Percentiles rank a stretch among this genome's conserved stretches.
Evolutionary conservation across 495 filamentous ascomycete genomes (phyloP).

Genomic region (Tetracladium marchalianum): DNA sequence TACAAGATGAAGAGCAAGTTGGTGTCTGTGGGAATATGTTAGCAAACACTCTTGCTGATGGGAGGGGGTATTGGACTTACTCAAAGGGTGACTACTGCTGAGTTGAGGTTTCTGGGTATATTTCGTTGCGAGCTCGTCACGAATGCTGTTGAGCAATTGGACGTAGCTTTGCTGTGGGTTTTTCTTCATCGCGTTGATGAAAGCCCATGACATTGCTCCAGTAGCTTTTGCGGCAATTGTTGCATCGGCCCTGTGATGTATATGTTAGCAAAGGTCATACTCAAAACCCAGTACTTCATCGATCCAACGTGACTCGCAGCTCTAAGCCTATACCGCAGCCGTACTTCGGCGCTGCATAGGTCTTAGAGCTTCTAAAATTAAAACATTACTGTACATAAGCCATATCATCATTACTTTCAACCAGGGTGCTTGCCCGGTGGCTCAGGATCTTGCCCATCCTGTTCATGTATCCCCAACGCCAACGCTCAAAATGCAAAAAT

Average conservation of each 20-base stretch:
- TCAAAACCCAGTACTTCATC: background rate
- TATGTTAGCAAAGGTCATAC: constrained; percentile 1
- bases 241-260: constrained; percentile 40
- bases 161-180: constrained; percentile 97
- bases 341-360: constrained; percentile 8
- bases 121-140: constrained; percentile 74
- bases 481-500: constrained; percentile 7
- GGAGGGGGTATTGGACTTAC: background rate
- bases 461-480: constrained; percentile 16
- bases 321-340: constrained; percentile 37
- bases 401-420: constrained; percentile 6
- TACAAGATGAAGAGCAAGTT: constrained; percentile 7
- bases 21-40: constrained; percentile 38
- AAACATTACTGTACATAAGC: constrained; percentile 13
- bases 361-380: constrained; percentile 13
- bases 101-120: constrained; percentile 94
- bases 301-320: constrained; percentile 23
- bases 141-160: constrained; percentile 85
- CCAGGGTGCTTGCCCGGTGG: constrained; percentile 11
- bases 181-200: constrained; percentile 85
- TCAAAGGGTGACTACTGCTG: constrained; percentile 84
- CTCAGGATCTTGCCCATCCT: background rate
- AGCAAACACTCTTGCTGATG: background rate
- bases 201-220: constrained; percentile 94
- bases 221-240: constrained; percentile 72